phyloP scores from a whole-genome alignment of 1,284 basidiomycete species.

The Rhizoctonia solani region DNA sequence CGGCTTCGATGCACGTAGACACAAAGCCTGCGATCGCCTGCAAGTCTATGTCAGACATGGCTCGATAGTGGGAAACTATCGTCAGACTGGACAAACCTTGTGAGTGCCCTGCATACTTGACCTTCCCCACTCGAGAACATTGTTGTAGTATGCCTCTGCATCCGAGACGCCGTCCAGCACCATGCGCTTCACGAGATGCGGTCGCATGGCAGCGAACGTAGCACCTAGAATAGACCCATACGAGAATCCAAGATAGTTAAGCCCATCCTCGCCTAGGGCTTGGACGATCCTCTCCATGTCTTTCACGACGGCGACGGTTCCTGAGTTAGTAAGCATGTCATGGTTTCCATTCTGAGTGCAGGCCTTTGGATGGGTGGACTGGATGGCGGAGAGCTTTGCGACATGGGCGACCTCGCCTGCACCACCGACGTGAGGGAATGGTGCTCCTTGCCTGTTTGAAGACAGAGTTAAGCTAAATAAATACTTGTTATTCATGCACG shows the following conservation, averaged over 20 bases:
- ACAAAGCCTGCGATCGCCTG: constrained; percentile 34
- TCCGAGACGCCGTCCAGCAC: constrained; percentile 42
- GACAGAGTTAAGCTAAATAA: neutral
- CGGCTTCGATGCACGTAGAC: constrained; percentile 33
- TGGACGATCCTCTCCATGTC: constrained; percentile 42
- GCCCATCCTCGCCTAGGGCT: too few species aligned
- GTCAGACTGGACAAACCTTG: constrained; percentile 32
- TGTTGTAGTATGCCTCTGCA: constrained; percentile 34
- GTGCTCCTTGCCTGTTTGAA: neutral
- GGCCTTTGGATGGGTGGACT: neutral
- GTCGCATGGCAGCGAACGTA: constrained; percentile 43
- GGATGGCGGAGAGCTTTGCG: neutral
- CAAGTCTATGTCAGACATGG: neutral
- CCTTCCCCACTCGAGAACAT: constrained; percentile 38
- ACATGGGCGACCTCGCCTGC: neutral
- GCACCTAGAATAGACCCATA: constrained; percentile 43
- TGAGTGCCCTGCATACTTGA: constrained; percentile 38
- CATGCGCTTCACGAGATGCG: too few species aligned
- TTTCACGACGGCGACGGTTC: constrained; percentile 40
- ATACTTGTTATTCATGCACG: neutral
- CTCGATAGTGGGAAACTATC: neutral
- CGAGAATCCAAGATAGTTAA: constrained; percentile 43
- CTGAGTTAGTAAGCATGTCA: constrained; percentile 35
- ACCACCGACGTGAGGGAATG: neutral
- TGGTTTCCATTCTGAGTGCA: constrained; percentile 38